Percentiles rank a stretch among this genome's conserved stretches.
phyloP scores from a whole-genome alignment of 768 basidiomycete genomes.

The Psilocybe cyanescens region DNA sequence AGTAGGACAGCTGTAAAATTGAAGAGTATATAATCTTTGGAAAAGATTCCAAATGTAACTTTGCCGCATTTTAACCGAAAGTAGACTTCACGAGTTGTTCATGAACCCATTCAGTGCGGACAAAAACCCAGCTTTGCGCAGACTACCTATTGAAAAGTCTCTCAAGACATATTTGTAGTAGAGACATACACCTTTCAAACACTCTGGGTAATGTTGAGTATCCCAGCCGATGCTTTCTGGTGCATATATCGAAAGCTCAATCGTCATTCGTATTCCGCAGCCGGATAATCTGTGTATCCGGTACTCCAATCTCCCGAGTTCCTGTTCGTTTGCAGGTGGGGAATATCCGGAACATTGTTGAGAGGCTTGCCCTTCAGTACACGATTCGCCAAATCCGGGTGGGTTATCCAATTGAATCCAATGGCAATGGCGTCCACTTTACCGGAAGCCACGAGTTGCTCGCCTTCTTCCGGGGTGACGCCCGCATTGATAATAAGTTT shows the following conservation, averaged over 20 bases:
- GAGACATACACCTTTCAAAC: too few species aligned
- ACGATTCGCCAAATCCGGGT: slow-evolving; percentile 47
- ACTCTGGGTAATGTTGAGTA: too few species aligned
- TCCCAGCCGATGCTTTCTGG: too few species aligned
- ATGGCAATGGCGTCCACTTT: slow-evolving; percentile 42
- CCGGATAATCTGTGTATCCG: slow-evolving; percentile 13
- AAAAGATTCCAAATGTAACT: too few species aligned
- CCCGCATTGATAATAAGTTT: slow-evolving; percentile 41
- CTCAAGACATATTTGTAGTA: too few species aligned
- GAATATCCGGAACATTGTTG: slow-evolving; percentile 25
- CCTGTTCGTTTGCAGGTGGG: slow-evolving; percentile 15
- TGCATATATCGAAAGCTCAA: background rate
- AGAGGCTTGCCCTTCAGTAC: slow-evolving; percentile 36
- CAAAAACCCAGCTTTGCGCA: too few species aligned
- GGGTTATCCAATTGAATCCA: slow-evolving; percentile 41
- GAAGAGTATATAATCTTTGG: too few species aligned
- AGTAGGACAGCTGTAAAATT: too few species aligned
- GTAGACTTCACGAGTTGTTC: too few species aligned
- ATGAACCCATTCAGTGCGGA: too few species aligned
- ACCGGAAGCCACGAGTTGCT: slow-evolving; percentile 33
- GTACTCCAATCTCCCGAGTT: slow-evolving; percentile 30
- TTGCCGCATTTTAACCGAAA: too few species aligned
- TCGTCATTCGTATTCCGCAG: background rate
- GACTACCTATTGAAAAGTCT: too few species aligned
- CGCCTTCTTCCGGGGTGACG: slow-evolving; percentile 41